Base-by-base conservation (phyloP, 2,329 filamentous ascomycete genomes). In the Penicillium sp. region DNA sequence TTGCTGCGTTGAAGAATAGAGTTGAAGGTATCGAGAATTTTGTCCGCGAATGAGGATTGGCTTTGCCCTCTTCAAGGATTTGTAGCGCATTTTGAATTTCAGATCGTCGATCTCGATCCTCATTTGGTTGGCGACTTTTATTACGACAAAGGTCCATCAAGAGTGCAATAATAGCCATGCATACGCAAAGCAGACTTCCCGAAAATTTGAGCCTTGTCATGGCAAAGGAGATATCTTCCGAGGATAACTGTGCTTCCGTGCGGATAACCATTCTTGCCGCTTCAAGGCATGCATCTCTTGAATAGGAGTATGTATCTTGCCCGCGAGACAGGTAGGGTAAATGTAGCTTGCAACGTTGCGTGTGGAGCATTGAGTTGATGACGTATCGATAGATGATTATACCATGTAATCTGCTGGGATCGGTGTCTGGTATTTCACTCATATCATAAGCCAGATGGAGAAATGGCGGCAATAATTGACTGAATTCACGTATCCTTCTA, bases 91-190 rank as follows among this genome's bases (percentile, higher is more conserved):
- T 64, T 13, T 72, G 57, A 38, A 78, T 70, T 51, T 79, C 77
- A 5, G 59, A 61, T 56, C 69, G 66, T 19, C 71, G 62, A 47
- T 70, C 70, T 35, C 68, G 68, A 15, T 73, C 70, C 10, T 75
- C 65, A 9, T 73, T 65, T 9, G 72, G 68, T 2, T 65, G 65
- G 19, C 33, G 13, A 49, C 50, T 63, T 24, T 68, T 71, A 40
- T 75, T 71, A 44, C 75, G 70, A 50, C 76, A 79, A 22, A 76
- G 69, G 40, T 80, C 78, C 68, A 80, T 75, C 7, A 80, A 67
- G 1, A 80, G 69, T 1, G 79, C 75, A 15, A 78, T 73, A 9
- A 72, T 75, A 1, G 77, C 76, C 62, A 80, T 73, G 60, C 78
- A 79, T 0, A 80, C 65, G 42, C 73, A 73, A 28, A 76, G 67